phyloP scores from a whole-genome alignment of 1,284 basidiomycete species.

The Pseudozyma thailandica region DNA sequence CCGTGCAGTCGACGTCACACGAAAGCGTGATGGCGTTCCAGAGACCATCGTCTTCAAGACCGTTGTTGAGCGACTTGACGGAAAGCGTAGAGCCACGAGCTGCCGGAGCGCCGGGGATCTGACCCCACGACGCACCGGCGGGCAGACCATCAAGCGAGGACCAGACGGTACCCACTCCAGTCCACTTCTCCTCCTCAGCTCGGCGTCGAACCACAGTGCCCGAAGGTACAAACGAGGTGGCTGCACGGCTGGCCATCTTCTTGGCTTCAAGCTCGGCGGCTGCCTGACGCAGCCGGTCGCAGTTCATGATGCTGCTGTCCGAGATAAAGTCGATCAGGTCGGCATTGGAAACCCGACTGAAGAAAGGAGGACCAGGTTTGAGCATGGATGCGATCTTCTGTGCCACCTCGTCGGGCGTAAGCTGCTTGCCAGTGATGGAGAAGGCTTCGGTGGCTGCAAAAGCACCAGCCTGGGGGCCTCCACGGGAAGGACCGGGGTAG shows the following conservation, averaged over 20 bases:
- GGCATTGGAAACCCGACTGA: constrained; percentile 52
- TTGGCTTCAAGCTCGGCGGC: constrained; percentile 22
- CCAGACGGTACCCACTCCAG: constrained; percentile 57
- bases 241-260: constrained; percentile 24
- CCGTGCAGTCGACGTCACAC: constrained; percentile 48
- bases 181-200: constrained; percentile 43
- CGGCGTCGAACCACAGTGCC: constrained; percentile 34
- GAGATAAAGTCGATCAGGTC: constrained; percentile 56
- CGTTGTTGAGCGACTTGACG: constrained; percentile 8
- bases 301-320: constrained; percentile 56
- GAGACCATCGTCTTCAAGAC: constrained; percentile 54
- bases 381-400: constrained; percentile 60
- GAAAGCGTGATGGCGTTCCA: constrained; percentile 56
- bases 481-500: constrained; percentile 14
- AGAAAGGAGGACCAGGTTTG: constrained; percentile 60
- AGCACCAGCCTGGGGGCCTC: constrained; percentile 12
- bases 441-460: constrained; percentile 17
- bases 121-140: constrained; percentile 34
- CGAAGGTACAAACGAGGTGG: constrained; percentile 21
- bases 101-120: constrained; percentile 38
- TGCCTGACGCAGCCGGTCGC: constrained; percentile 35
- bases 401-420: constrained; percentile 52
- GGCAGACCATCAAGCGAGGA: constrained; percentile 47
- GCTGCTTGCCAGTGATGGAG: constrained; percentile 37
- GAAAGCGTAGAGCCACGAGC: constrained; percentile 16